A percentile compares a stretch with the other conserved stretches of the same genome.
phyloP scores from a whole-genome alignment of 805 yeast genomes.

The Sugiyamaella smithiae region DNA sequence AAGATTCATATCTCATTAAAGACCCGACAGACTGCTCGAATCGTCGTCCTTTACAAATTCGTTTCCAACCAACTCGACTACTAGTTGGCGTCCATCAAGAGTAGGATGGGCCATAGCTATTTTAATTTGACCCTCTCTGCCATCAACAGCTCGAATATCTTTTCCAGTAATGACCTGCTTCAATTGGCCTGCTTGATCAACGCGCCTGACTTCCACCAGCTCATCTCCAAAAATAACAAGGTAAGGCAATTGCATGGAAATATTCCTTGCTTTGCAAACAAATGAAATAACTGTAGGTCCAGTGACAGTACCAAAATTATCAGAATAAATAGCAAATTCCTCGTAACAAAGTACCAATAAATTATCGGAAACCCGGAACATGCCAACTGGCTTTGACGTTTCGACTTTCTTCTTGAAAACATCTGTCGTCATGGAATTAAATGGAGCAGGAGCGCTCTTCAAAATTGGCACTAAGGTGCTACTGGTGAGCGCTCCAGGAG shows the following conservation, averaged over 20 bases:
- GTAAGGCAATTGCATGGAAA: constrained; percentile 45
- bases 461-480: constrained; percentile 13
- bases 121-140: constrained; percentile 38
- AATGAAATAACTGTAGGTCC: constrained; percentile 44
- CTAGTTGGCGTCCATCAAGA: constrained; percentile 58
- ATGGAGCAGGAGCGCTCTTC: constrained; percentile 36
- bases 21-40: constrained; percentile 22
- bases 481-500: constrained; percentile 25
- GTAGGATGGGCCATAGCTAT: constrained; percentile 63
- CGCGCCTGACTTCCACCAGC: constrained; percentile 64
- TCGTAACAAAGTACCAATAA: constrained; percentile 63
- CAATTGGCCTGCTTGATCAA: constrained; percentile 41
- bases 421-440: constrained; percentile 35
- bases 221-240: constrained; percentile 60
- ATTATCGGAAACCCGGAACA: constrained; percentile 57
- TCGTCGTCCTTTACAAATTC: constrained; percentile 32
- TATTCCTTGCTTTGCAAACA: constrained; percentile 33
- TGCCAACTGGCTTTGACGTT: constrained; percentile 52
- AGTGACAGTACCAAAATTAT: constrained; percentile 44
- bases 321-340: constrained; percentile 64
- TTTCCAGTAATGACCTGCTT: constrained; percentile 72
- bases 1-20: too few relatives aligned
- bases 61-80: constrained; percentile 40
- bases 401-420: constrained; percentile 32
- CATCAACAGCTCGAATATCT: constrained; percentile 50